Percentiles rank a stretch among this genome's conserved stretches.
These are phyloP conservation scores for Mucor saturninus DNA, from an alignment of 371 early-diverging fungal species.

Conservation along the genomic window DNA sequence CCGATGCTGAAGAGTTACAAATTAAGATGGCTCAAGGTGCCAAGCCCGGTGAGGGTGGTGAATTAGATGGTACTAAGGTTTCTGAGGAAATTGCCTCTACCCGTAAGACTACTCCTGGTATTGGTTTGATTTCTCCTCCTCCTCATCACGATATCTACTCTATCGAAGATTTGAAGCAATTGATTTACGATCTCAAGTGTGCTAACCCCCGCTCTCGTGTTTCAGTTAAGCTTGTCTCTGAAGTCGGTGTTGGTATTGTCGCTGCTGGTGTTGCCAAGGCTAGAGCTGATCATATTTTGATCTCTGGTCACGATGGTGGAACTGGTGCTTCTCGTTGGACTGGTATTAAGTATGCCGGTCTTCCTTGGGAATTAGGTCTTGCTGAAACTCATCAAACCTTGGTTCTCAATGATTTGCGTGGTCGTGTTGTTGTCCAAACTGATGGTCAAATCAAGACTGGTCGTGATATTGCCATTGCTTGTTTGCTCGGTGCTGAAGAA, in stretches of 20 bases:
- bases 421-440: conserved; percentile 93
- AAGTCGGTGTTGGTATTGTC: conserved; percentile 96
- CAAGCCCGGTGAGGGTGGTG: conserved; percentile 96
- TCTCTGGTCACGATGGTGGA: conserved; percentile 97
- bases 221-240: conserved; percentile 95
- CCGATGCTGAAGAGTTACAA: conserved; percentile 94
- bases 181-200: conserved; percentile 96
- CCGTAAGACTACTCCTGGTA: conserved; percentile 94
- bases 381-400: conserved; percentile 97
- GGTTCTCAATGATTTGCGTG: conserved; percentile 93
- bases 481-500: conserved; percentile 97
- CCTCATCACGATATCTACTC: conserved; percentile 99
- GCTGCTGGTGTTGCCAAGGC: conserved; percentile 98
- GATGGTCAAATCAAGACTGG: conserved; percentile 98
- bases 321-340: conserved; percentile 98
- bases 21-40: conserved; percentile 99
- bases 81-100: conserved; percentile 89
- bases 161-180: conserved; percentile 95
- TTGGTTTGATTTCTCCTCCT: conserved; percentile 94
- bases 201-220: conserved; percentile 90
- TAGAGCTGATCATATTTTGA: conserved; percentile 94
- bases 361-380: conserved; percentile 97
- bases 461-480: conserved; percentile 93
- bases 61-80: conserved; percentile 84
- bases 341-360: conserved; percentile 96